A percentile compares a stretch with the other conserved stretches of the same genome.
Conservation (phyloP, 768 basidiomycete genomes). For the Paxillus involutus region DNA sequence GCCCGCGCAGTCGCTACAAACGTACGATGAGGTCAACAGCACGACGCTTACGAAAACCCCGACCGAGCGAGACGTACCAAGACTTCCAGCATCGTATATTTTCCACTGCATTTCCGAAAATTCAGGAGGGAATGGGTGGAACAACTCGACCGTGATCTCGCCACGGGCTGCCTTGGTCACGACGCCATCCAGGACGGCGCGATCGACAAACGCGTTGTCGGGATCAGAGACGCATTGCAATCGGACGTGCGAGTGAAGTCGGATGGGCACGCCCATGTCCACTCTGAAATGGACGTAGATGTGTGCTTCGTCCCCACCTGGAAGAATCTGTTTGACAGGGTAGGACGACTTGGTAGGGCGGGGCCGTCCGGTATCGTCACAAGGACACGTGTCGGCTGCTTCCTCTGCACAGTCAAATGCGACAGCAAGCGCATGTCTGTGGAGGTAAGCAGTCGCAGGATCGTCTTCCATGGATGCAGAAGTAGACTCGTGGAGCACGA, state of each 20-base stretch:
- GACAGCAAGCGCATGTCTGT: constrained; percentile 55
- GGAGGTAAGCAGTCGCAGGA: constrained; percentile 41
- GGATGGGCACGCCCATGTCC: constrained; percentile 47
- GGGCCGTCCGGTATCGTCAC: constrained; percentile 59
- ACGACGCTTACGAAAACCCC: neutral
- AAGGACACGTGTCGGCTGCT: constrained; percentile 65
- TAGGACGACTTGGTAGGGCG: constrained; percentile 41
- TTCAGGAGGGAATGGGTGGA: constrained; percentile 63
- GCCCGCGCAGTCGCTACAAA: constrained; percentile 56
- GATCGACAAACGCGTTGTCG: constrained; percentile 46
- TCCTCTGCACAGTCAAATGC: constrained; percentile 67
- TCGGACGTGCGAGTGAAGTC: constrained; percentile 67
- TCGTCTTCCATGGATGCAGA: constrained; percentile 18
- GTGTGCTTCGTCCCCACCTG: constrained; percentile 31
- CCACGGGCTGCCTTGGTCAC: constrained; percentile 54
- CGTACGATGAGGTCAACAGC: constrained; percentile 1
- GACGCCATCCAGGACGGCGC: constrained; percentile 56
- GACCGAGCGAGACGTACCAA: constrained; percentile 37
- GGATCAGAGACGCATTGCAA: constrained; percentile 58
- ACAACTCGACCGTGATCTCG: constrained; percentile 51
- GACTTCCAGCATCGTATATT: constrained; percentile 60
- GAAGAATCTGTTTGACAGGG: constrained; percentile 23
- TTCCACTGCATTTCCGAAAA: constrained; percentile 61
- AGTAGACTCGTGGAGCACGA: constrained; percentile 56
- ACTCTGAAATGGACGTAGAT: constrained; percentile 56